Evolutionary conservation across 345 rosid species (phyloP), one percentile per base, ranked within the genome.

Genomic region (Eutrema yunnanense): DNA sequence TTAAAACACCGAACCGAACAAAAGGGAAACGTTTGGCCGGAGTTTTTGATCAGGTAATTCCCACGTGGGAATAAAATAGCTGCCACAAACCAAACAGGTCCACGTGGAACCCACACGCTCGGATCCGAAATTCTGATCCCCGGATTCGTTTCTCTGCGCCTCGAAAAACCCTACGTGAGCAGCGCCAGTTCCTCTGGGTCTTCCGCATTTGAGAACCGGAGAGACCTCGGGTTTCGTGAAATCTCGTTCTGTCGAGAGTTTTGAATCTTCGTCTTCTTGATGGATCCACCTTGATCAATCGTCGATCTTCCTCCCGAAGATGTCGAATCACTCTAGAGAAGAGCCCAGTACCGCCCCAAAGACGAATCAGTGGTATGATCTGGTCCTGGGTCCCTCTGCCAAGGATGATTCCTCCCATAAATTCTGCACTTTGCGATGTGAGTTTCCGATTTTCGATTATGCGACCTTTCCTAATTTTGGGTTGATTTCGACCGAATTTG

Each of bases 321-420:
- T 88, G 96, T 88, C 88, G 53, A 85, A 81, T 73, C 82, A 82
- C 78, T 64, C 84, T 60, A 81, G 62, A 69, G 92, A 86, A 42
- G 88, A 90, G 70, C 91, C 96, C 4, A 76, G 74, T 16, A 77
- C 82, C 2, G 98, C 87, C 9, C 95, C 92, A 9, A 86, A 78
- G 71, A 62, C 96, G 61, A 88, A 88, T 84, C 91, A 85, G 36
- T 92, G 88, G 96, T 92, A 90, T 85, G 82, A 87, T 74, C 82
- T 92, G 0, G 83, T 83, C n/a, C 81, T 90, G 4, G 89, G 92
- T 36, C 69, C 91, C 72, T 90, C 95, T 11, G 86, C 87, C 71
- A 85, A 86, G 13, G 84, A 83, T 19, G 82, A 78, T 19, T 76
- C 87, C 36, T 79, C 90, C 33, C 90, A 81, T 73, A 85, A 85